A percentile compares a stretch with the other conserved stretches of the same genome.
Conservation (phyloP, 202 grass and related monocot genomes). For the Sporobolus alterniflorus region DNA sequence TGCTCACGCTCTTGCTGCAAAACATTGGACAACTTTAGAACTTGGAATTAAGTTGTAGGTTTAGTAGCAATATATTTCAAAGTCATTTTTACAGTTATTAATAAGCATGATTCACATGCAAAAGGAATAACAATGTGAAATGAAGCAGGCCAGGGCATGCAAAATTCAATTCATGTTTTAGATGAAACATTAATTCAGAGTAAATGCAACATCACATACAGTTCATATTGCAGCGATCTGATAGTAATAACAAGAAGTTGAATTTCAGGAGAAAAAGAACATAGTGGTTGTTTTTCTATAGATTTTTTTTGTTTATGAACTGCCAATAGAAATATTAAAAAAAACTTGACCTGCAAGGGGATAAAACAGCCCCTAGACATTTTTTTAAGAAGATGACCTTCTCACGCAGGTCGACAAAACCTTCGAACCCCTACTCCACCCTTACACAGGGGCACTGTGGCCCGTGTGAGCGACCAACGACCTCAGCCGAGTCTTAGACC, state of each 20-base stretch:
- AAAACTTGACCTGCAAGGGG: too few relatives aligned
- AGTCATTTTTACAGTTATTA: background rate
- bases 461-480: too few relatives aligned
- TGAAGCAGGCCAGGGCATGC: background rate
- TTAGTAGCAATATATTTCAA: background rate
- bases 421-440: too few relatives aligned
- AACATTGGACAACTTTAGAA: constrained; percentile 14
- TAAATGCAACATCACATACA: background rate
- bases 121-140: background rate
- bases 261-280: too few relatives aligned
- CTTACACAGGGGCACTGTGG: too few relatives aligned
- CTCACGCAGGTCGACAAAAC: too few relatives aligned
- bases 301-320: too few relatives aligned
- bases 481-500: too few relatives aligned
- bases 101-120: background rate
- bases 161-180: background rate
- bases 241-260: background rate
- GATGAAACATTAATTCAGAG: background rate
- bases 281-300: too few relatives aligned
- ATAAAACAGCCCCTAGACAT: too few relatives aligned
- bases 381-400: too few relatives aligned
- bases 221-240: background rate
- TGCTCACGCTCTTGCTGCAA: constrained; percentile 87
- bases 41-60: background rate
- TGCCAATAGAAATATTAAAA: too few relatives aligned